A percentile compares a stretch with the other conserved stretches of the same genome.
Evolutionary conservation across 305 asterid species (phyloP).

Genomic region (Euphrasia arctica): DNA sequence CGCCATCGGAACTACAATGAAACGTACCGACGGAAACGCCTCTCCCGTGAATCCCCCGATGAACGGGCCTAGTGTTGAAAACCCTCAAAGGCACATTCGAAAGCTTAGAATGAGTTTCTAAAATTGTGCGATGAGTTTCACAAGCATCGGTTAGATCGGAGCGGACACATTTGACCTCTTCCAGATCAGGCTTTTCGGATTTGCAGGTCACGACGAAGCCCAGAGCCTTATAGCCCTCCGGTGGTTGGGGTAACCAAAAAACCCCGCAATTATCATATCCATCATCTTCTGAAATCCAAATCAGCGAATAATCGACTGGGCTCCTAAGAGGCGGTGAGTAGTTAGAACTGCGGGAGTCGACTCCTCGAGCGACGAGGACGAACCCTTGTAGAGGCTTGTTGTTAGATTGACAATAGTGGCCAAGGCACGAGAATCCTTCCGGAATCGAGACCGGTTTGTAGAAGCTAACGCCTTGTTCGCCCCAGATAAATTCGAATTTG

Average conservation of each 20-base stretch:
- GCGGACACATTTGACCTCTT: constrained; percentile 73
- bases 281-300: constrained; percentile 65
- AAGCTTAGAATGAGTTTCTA: constrained; percentile 36
- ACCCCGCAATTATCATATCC: constrained; percentile 47
- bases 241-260: constrained; percentile 81
- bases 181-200: constrained; percentile 56
- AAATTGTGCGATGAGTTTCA: constrained; percentile 44
- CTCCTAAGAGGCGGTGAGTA: constrained; percentile 47
- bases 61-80: constrained; percentile 56
- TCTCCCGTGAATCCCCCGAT: constrained; percentile 61
- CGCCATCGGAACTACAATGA: constrained; percentile 49
- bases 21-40: constrained; percentile 76
- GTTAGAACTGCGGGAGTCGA: constrained; percentile 17
- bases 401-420: constrained; percentile 73
- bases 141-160: constrained; percentile 64
- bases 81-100: constrained; percentile 45
- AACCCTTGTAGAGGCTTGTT: constrained; percentile 66
- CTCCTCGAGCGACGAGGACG: constrained; percentile 70
- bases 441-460: constrained; percentile 66
- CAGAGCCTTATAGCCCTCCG: constrained; percentile 68
- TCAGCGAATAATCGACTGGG: constrained; percentile 66
- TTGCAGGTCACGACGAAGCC: constrained; percentile 67
- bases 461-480: constrained; percentile 55
- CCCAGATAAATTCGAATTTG: constrained; percentile 61
- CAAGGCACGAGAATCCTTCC: constrained; percentile 61